A percentile compares a stretch with the other conserved stretches of the same genome.
Conservation (phyloP, 306 rosid genomes). For the Vicia villosa region DNA sequence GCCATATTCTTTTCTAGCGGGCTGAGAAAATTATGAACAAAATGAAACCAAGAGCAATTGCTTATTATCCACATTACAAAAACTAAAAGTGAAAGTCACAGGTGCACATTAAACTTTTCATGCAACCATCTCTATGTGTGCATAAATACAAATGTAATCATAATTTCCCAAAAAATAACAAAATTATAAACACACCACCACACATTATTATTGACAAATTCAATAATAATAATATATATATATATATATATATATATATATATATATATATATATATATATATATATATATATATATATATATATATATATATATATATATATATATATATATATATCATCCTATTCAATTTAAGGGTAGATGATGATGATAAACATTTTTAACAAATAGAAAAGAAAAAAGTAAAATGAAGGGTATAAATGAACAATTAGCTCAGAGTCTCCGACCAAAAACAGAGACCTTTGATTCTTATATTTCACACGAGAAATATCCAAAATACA, state of each 20-base stretch:
- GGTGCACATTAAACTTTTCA: not conserved
- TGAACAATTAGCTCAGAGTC: not conserved
- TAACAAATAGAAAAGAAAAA: not conserved
- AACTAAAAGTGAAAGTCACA: not conserved
- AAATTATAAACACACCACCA: conserved; percentile 18
- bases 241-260: too few relatives aligned
- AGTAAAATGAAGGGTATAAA: conserved; percentile 15
- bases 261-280: too few relatives aligned
- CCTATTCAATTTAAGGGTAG: conserved; percentile 15
- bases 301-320: too few relatives aligned
- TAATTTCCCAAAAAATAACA: not conserved
- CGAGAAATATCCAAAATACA: conserved; percentile 1
- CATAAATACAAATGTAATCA: not conserved
- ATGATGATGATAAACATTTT: not conserved
- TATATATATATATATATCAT: not conserved
- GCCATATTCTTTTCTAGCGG: conserved; percentile 93
- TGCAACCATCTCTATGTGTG: conserved; percentile 5
- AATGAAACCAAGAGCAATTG: conserved; percentile 36
- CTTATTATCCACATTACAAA: conserved; percentile 1
- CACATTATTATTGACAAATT: not conserved
- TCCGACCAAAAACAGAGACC: conserved; percentile 6
- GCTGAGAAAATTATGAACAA: conserved; percentile 55
- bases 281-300: too few relatives aligned
- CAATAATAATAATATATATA: too few relatives aligned
- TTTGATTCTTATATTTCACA: conserved; percentile 8